Evolutionary conservation across 495 filamentous ascomycete genomes (phyloP).

Genomic region (Penicillium soppii): DNA sequence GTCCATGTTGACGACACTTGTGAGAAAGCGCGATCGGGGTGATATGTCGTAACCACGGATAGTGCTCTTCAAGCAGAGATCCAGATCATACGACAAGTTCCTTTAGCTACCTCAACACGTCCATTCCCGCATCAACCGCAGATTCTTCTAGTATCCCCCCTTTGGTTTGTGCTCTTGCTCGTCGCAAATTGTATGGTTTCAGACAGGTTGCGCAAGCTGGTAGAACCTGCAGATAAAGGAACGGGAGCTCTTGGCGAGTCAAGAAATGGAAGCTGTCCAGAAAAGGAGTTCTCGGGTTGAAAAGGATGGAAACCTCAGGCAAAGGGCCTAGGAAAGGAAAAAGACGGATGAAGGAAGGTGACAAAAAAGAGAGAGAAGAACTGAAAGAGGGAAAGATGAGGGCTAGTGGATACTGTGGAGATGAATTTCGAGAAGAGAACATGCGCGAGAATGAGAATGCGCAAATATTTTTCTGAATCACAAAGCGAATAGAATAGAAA

Average conservation of each 20-base stretch:
- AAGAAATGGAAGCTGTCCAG: not conserved
- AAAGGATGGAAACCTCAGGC: slow-evolving; percentile 20
- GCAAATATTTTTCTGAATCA: not conserved
- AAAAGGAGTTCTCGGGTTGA: not conserved
- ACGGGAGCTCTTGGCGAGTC: not conserved
- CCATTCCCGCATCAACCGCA: slow-evolving; percentile 42
- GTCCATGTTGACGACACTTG: slow-evolving; percentile 53
- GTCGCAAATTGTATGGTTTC: not conserved
- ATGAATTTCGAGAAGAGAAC: slow-evolving; percentile 18
- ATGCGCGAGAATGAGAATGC: not conserved
- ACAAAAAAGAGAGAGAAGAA: slow-evolving; percentile 20
- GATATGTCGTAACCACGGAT: slow-evolving; percentile 19
- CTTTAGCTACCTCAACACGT: slow-evolving; percentile 38
- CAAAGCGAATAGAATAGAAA: not conserved
- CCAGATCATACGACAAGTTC: slow-evolving; percentile 34
- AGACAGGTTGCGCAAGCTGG: not conserved
- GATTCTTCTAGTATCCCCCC: slow-evolving; percentile 20
- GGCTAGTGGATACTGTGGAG: slow-evolving; percentile 39
- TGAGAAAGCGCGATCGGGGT: not conserved
- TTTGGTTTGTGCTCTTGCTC: slow-evolving; percentile 8
- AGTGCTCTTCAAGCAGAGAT: slow-evolving; percentile 27
- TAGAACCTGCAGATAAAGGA: not conserved
- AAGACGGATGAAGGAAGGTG: slow-evolving; percentile 18
- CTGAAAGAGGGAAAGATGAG: slow-evolving; percentile 30
- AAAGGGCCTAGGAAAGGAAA: slow-evolving; percentile 19